Evolutionary conservation across 2,329 filamentous ascomycete genomes (phyloP), one percentile per base, ranked within the genome.

Genomic region (Gremmenia infestans): DNA sequence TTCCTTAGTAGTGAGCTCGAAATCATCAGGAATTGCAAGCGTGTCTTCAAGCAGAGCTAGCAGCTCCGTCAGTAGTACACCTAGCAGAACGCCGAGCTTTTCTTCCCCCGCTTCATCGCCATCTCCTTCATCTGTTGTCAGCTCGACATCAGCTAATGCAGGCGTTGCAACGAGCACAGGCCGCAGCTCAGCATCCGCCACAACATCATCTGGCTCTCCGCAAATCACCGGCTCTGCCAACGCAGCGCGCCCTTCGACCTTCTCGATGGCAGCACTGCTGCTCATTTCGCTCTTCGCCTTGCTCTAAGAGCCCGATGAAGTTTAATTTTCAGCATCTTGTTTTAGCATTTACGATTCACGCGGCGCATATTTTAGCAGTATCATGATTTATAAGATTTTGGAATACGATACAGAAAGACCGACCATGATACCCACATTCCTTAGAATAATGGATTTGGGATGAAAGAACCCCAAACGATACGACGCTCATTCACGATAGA

Each of bases 151-250:
- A 19, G 42, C 42, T 17, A 45, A 40, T 40, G 37, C 15, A 40
- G 37, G 37, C 14, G 37, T 40, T 9, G 14, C 42, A 15, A 9
- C 28, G 35, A 36, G 28, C 4, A 9, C 43, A 22, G n/a, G 25
- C 36, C 2, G 37, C n/a, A 45, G 40, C 50, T 25, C 50, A 9
- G 19, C 42, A 53, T 36, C 28, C 17, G 23, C 17, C 5, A 39
- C 23, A 45, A 43, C 48, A 22, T 23, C 48, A 25, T 51, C 49
- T 22, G 28, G 19, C 23, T 54, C 46, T 2, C 48, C 48, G 7
- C 51, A 54, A 43, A 23, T 57, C 17, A 57, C 57, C 7, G 45
- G 28, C 40, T 22, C 11, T 14, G 52, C 53, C 1, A 17, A 17
- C 22, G 32, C n/a, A 1, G 28, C 45, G 12, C 28, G 42, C 19